Percentiles rank a stretch among this genome's conserved stretches.
Evolutionary conservation across 2,329 filamentous ascomycete species (phyloP).

Genomic region (Diplocarpon mali): DNA sequence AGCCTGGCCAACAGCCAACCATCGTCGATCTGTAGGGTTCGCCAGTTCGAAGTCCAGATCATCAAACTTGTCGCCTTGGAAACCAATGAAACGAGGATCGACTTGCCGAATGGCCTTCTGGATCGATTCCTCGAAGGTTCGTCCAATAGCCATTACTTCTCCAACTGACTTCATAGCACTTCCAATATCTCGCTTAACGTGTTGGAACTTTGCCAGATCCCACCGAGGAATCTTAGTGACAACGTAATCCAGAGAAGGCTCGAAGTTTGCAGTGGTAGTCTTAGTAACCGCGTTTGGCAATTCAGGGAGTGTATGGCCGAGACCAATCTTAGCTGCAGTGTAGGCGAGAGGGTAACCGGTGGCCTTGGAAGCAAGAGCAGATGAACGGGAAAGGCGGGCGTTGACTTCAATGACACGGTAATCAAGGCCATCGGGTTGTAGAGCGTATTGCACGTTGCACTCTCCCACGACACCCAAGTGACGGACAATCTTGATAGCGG

Average conservation of each 20-base stretch:
- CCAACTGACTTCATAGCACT: slow-evolving; percentile 98
- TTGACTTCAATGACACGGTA: slow-evolving; percentile 99
- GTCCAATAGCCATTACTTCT: slow-evolving; percentile 98
- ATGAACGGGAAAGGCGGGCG: slow-evolving; percentile 93
- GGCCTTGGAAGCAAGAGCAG: slow-evolving; percentile 92
- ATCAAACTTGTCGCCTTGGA: slow-evolving; percentile 92
- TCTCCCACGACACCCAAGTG: slow-evolving; percentile 96
- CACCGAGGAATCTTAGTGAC: slow-evolving; percentile 98
- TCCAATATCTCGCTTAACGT: slow-evolving; percentile 94
- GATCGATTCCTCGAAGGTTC: slow-evolving; percentile 97
- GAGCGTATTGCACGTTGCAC: slow-evolving; percentile 96
- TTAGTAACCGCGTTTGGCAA: slow-evolving; percentile 97
- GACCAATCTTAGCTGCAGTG: slow-evolving; percentile 94
- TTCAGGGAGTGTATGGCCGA: slow-evolving; percentile 90
- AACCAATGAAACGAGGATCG: slow-evolving; percentile 81
- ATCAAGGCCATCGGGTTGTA: slow-evolving; percentile 92
- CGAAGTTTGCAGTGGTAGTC: slow-evolving; percentile 97
- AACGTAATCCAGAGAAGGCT: slow-evolving; percentile 93
- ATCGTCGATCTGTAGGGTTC: slow-evolving; percentile 92
- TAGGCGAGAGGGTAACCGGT: slow-evolving; percentile 96
- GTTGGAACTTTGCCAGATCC: slow-evolving; percentile 98
- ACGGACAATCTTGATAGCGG: slow-evolving; percentile 95
- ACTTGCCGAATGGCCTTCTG: slow-evolving; percentile 98
- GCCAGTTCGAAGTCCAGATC: slow-evolving; percentile 80
- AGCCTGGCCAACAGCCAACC: slow-evolving; percentile 94